Conservation (phyloP, 208 protist genomes). For the Crithidia mellificae region DNA sequence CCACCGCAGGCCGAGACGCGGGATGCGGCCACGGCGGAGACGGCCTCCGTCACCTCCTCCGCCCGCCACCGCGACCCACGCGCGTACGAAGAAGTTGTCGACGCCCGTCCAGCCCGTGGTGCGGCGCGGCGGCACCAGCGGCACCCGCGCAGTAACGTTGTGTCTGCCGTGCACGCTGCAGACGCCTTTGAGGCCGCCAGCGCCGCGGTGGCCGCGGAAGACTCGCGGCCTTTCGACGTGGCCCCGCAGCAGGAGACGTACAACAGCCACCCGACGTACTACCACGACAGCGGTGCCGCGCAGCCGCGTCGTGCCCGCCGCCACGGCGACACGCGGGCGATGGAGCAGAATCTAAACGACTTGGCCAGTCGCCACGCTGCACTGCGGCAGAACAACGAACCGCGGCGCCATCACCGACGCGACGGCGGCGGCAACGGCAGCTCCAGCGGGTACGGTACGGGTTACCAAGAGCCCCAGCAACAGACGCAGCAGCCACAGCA, state of each 20-base stretch:
- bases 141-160: slow-evolving; percentile 7
- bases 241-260: neutral
- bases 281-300: neutral
- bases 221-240: slow-evolving; percentile 2
- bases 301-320: slow-evolving; percentile 12
- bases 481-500: neutral
- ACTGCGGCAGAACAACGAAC: slow-evolving; percentile 8
- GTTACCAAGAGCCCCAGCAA: neutral
- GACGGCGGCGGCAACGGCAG: neutral
- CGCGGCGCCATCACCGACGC: neutral
- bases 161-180: neutral
- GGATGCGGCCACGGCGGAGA: neutral
- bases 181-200: neutral
- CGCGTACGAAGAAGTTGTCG: slow-evolving; percentile 29
- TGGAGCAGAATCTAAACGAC: slow-evolving; percentile 37
- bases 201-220: neutral
- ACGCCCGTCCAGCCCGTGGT: slow-evolving; percentile 10
- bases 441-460: neutral
- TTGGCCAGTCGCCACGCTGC: slow-evolving; percentile 5
- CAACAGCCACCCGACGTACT: slow-evolving; percentile 14
- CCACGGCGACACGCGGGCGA: slow-evolving; percentile 22
- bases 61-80: slow-evolving; percentile 23
- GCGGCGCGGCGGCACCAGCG: neutral
- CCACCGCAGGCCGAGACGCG: neutral
- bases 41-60: slow-evolving; percentile 12